Evolutionary conservation across 192 early-diverging fungal species (phyloP).

Genomic region (Chytriomyces confervae): DNA sequence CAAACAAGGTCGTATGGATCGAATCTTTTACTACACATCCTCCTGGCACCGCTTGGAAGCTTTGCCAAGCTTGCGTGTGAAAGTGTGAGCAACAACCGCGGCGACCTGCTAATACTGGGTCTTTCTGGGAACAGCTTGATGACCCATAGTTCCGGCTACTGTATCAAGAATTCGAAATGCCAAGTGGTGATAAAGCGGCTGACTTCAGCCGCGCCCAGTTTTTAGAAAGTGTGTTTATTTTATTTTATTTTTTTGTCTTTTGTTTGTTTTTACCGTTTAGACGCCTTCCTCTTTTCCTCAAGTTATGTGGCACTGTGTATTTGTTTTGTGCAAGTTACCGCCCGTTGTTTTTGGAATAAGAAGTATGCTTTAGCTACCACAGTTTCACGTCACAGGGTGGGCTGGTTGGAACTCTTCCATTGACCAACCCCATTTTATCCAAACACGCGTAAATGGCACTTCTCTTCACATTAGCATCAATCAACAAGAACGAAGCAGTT

Average conservation of each 20-base stretch:
- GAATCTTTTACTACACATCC: background rate
- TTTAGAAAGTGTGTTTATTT: no score
- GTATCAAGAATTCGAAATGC: constrained; percentile 19
- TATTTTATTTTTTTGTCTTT: background rate
- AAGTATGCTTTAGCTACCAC: no score
- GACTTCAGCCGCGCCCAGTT: background rate
- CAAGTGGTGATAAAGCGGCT: constrained; percentile 1
- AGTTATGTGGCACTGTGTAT: no score
- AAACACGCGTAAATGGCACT: no score
- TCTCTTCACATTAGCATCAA: no score
- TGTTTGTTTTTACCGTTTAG: background rate
- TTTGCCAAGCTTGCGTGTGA: background rate
- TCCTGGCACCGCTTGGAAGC: background rate
- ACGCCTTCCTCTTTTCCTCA: background rate
- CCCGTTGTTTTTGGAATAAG: background rate
- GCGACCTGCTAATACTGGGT: constrained; percentile 19
- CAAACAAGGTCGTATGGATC: background rate
- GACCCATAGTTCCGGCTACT: background rate
- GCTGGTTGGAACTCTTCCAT: no score
- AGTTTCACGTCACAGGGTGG: no score
- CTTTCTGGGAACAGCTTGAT: constrained; percentile 4
- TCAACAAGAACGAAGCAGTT: no score
- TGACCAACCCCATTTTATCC: no score
- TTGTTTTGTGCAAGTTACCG: background rate
- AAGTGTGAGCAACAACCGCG: background rate